A percentile compares a stretch with the other conserved stretches of the same genome.
phyloP scores from a whole-genome alignment of 2,329 filamentous ascomycete species.

The Claviceps pazoutovae region DNA sequence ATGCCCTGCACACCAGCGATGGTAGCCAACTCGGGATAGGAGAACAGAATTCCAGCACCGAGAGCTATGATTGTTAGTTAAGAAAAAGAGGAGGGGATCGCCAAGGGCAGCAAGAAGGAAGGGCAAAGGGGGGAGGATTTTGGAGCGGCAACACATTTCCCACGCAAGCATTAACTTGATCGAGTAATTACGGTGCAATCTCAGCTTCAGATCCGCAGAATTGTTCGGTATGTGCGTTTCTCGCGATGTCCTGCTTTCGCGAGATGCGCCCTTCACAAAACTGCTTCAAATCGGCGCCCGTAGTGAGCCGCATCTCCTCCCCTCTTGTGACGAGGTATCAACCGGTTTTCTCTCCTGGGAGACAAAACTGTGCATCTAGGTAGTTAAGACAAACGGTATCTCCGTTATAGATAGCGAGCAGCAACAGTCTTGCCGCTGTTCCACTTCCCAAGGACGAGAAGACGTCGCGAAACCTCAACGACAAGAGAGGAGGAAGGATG shows the following conservation, averaged over 20 bases:
- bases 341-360: neutral
- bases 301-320: conserved; percentile 57
- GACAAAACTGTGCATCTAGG: neutral
- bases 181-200: conserved; percentile 93
- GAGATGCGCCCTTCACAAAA: conserved; percentile 35
- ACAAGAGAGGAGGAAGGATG: conserved; percentile 16
- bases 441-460: neutral
- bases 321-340: conserved; percentile 5
- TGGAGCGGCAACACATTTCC: conserved; percentile 89
- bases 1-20: conserved; percentile 69
- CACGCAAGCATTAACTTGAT: conserved; percentile 99
- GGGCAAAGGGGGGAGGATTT: conserved; percentile 16
- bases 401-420: neutral
- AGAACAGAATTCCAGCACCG: conserved; percentile 71
- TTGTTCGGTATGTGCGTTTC: conserved; percentile 1
- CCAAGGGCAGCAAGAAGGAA: neutral
- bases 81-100: conserved; percentile 9
- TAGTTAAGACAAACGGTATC: neutral
- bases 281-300: conserved; percentile 58
- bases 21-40: conserved; percentile 68
- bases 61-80: conserved; percentile 49
- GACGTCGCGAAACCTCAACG: neutral
- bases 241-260: neutral
- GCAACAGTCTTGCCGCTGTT: neutral
- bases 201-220: conserved; percentile 58